phyloP scores from a whole-genome alignment of 108 stramenopile genomes.

The Mediolabrus comicus region DNA sequence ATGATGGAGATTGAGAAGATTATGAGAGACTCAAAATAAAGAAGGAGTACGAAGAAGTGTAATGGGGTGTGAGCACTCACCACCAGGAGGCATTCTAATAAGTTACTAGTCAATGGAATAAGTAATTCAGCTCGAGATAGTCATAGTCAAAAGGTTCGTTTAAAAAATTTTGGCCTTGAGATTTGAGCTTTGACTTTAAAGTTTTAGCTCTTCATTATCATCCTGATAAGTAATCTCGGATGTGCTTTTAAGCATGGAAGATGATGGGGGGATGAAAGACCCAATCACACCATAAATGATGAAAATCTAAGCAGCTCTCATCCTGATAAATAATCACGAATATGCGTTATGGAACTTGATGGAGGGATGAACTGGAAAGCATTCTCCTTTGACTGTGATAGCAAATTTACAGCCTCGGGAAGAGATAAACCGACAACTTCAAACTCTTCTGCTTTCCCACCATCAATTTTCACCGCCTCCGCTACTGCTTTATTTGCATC shows the following conservation, averaged over 20 bases:
- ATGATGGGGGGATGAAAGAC: neutral
- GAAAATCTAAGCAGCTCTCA: too few relatives aligned
- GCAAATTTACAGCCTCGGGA: slow-evolving; percentile 42
- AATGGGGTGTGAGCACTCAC: too few relatives aligned
- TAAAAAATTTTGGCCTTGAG: too few relatives aligned
- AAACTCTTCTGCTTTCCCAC: slow-evolving; percentile 53
- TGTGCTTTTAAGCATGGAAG: too few relatives aligned
- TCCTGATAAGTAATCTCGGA: too few relatives aligned
- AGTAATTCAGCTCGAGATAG: too few relatives aligned
- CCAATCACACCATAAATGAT: neutral
- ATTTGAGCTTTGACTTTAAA: too few relatives aligned
- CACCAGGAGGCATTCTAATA: too few relatives aligned
- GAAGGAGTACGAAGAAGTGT: neutral
- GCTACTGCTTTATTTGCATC: slow-evolving; percentile 59
- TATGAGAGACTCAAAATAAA: neutral
- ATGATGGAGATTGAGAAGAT: neutral
- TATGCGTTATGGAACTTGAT: slow-evolving; percentile 43
- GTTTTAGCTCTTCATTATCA: too few relatives aligned
- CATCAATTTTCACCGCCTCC: slow-evolving; percentile 53
- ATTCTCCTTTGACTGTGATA: slow-evolving; percentile 49
- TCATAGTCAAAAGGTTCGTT: too few relatives aligned
- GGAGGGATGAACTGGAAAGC: slow-evolving; percentile 67
- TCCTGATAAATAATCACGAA: slow-evolving; percentile 45
- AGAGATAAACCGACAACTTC: slow-evolving; percentile 58
- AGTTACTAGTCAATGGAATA: too few relatives aligned